Conservation (phyloP, 2,329 filamentous ascomycete genomes). For the Penicillium sp. region DNA sequence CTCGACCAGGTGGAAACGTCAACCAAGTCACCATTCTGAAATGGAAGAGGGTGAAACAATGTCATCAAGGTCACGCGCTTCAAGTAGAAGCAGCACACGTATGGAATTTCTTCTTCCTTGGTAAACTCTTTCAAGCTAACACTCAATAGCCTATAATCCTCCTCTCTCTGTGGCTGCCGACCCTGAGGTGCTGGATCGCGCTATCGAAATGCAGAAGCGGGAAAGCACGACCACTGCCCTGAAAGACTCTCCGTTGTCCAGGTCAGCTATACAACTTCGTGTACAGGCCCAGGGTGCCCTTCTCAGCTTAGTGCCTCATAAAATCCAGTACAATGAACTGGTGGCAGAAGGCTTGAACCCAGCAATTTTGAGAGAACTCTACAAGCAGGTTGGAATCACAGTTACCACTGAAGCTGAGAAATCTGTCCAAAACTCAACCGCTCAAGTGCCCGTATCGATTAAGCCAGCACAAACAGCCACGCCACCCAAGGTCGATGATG, state of each 20-base stretch:
- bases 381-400: constrained; percentile 65
- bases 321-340: constrained; percentile 72
- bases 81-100: constrained; percentile 34
- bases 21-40: constrained; percentile 13
- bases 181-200: constrained; percentile 11
- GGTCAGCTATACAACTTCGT: constrained; percentile 40
- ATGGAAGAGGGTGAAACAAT: constrained; percentile 28
- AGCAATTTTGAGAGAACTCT: constrained; percentile 62
- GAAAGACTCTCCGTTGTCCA: background rate
- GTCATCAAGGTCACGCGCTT: constrained; percentile 20
- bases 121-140: constrained; percentile 18
- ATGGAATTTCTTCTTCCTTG: constrained; percentile 7
- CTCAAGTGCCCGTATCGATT: background rate
- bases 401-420: constrained; percentile 19
- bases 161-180: constrained; percentile 28
- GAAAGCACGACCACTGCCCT: background rate
- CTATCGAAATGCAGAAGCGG: constrained; percentile 12
- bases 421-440: background rate
- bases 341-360: constrained; percentile 71
- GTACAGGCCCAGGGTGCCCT: constrained; percentile 65
- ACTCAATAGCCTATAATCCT: constrained; percentile 35
- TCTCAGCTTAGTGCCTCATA: constrained; percentile 60
- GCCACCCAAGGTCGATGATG: background rate
- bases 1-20: background rate
- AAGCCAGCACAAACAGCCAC: background rate